Evolutionary conservation across 2,329 filamentous ascomycete species (phyloP).

Genomic region (Talaromyces albobiverticillius): DNA sequence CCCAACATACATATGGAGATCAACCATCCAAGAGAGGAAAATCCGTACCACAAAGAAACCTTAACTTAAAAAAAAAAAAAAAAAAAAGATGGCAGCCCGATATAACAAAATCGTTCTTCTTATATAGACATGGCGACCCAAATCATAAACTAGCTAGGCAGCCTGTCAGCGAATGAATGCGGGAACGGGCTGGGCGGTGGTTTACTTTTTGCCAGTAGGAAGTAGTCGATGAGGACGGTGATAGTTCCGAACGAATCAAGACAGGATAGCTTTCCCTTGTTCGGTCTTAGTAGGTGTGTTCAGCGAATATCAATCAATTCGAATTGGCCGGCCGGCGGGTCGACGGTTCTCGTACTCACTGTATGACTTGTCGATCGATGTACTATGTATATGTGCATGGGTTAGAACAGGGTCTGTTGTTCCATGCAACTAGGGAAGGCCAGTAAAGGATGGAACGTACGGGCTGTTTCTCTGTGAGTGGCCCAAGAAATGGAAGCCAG

Average conservation of each 20-base stretch:
- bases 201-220: background rate
- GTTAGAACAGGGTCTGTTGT: background rate
- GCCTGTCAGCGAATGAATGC: background rate
- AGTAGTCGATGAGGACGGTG: background rate
- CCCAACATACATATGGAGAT: background rate
- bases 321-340: background rate
- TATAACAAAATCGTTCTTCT: constrained; percentile 1
- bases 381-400: background rate
- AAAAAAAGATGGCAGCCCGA: background rate
- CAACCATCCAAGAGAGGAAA: background rate
- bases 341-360: background rate
- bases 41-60: background rate
- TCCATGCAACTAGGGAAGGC: background rate
- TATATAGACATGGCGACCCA: constrained; percentile 9
- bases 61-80: background rate
- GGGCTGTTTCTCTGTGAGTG: background rate
- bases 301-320: background rate
- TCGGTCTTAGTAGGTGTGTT: background rate
- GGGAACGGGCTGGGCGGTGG: background rate
- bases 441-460: background rate
- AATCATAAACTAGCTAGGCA: background rate
- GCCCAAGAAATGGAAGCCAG: background rate
- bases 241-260: background rate
- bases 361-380: background rate
- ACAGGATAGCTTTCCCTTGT: background rate